phyloP scores from a whole-genome alignment of 768 basidiomycete species.

The Tricholoma matsutake region DNA sequence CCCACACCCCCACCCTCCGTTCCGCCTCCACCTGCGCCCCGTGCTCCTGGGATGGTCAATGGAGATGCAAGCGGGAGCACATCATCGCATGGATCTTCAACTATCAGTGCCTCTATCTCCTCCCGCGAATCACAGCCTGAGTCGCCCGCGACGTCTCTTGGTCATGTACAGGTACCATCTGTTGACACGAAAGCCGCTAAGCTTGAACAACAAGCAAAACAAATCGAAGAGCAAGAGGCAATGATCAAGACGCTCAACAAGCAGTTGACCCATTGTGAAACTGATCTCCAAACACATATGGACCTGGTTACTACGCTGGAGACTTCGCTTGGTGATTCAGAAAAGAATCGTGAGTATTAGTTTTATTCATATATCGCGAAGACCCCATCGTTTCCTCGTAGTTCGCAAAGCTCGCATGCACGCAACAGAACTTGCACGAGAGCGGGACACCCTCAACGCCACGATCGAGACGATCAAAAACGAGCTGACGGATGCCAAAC shows the following conservation, averaged over 20 bases:
- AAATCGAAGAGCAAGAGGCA: conserved; percentile 78
- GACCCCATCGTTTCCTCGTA: conserved; percentile 24
- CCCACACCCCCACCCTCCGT: conserved; percentile 85
- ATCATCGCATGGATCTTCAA: conserved; percentile 58
- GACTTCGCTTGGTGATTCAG: conserved; percentile 83
- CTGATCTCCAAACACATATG: conserved; percentile 88
- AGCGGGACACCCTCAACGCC: conserved; percentile 70
- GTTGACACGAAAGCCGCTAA: conserved; percentile 58
- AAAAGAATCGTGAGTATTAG: conserved; percentile 80
- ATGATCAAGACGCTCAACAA: conserved; percentile 96
- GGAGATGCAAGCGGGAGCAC: conserved; percentile 54
- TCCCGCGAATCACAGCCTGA: conserved; percentile 73
- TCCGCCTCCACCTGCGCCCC: conserved; percentile 81
- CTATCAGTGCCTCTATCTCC: conserved; percentile 47
- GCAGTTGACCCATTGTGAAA: conserved; percentile 90
- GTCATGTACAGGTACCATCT: conserved; percentile 39
- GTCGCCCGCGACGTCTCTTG: conserved; percentile 62
- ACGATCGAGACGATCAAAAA: conserved; percentile 66
- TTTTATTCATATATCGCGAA: conserved; percentile 18
- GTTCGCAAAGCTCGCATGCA: conserved; percentile 95
- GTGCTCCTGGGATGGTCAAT: conserved; percentile 33
- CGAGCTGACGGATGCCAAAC: conserved; percentile 75
- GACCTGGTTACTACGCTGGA: conserved; percentile 84
- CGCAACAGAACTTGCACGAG: conserved; percentile 83
- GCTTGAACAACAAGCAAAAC: conserved; percentile 72